These are phyloP conservation scores for Tricholoma matsutake DNA, from an alignment of 768 basidiomycete species.

Conservation along the genomic window DNA sequence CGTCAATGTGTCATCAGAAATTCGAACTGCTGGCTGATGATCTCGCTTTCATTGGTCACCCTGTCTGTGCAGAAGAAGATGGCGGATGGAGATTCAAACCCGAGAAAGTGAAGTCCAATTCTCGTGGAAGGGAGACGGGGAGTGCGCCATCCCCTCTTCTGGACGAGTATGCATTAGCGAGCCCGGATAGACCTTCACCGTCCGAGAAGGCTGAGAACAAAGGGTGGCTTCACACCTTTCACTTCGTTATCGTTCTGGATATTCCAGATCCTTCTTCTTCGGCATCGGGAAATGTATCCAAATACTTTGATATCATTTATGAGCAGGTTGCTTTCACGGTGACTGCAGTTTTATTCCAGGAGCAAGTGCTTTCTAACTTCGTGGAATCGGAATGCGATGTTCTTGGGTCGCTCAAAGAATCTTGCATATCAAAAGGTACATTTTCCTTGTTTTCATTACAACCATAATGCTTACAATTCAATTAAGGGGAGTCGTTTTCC, in stretches of 20 bases:
- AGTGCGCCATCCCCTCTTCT: slow-evolving; percentile 31
- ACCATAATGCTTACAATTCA: background rate
- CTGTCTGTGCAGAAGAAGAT: slow-evolving; percentile 75
- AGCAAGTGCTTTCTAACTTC: slow-evolving; percentile 84
- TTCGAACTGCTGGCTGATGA: slow-evolving; percentile 93
- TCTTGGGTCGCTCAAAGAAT: slow-evolving; percentile 69
- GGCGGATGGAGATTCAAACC: slow-evolving; percentile 73
- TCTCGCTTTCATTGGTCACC: slow-evolving; percentile 91
- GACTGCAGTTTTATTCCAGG: slow-evolving; percentile 89
- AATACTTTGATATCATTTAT: slow-evolving; percentile 85
- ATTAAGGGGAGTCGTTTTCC: slow-evolving; percentile 56
- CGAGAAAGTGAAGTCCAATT: slow-evolving; percentile 50
- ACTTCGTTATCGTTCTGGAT: slow-evolving; percentile 85
- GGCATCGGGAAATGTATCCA: slow-evolving; percentile 69
- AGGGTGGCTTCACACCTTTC: slow-evolving; percentile 72
- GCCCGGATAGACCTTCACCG: slow-evolving; percentile 26
- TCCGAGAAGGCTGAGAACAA: slow-evolving; percentile 35
- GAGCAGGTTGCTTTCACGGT: slow-evolving; percentile 86
- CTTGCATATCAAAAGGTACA: slow-evolving; percentile 61
- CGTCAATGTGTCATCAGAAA: slow-evolving; percentile 85
- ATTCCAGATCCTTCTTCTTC: slow-evolving; percentile 88
- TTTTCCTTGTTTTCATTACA: slow-evolving; percentile 7
- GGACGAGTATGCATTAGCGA: slow-evolving; percentile 28
- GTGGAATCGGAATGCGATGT: slow-evolving; percentile 79
- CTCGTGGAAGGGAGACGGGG: slow-evolving; percentile 56